Evolutionary conservation across 129 eudicot species (phyloP), one percentile per base, ranked within the genome.

Genomic region (Helianthus tuberosus): DNA sequence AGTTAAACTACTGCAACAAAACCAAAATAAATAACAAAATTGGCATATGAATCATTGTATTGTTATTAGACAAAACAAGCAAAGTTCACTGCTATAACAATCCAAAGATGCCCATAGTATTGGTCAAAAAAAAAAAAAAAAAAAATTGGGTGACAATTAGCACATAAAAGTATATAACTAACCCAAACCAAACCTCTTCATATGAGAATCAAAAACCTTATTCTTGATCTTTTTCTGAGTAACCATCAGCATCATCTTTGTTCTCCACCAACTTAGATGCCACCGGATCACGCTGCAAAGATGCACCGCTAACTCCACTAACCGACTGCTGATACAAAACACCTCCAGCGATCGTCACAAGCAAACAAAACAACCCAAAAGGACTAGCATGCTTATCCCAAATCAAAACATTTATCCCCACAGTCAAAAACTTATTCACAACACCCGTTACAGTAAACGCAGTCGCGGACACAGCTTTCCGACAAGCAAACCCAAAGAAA

Each of bases 301-400:
- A 39, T 48, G 84, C 86, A 64, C 11, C 79, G 35, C 48, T 81
- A 69, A 64, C 89, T 73, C 93, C 91, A 68, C 92, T 89, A 55
- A 92, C 96, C 51, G 98, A 92, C 44, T 89, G 98, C 85, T 92
- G 98, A 81, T 92, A 92, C 50, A 92, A 76, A 72, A 92, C 85
- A 49, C 98, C 98, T 59, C 98, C 98, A 61, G 87, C 85, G 64
- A 92, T 80, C 0, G 98, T 89, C 52, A 89, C 58, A 4, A 92
- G 91, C 84, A 92, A 79, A 80, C 96, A 89, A 47, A 89, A 76
- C 79, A 92, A 60, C n/a, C 98, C 98, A 75, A 92, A 79, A 0
- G 96, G 98, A 62, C 85, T 83, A 58, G 98, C 94, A 74, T 92
- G 98, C 78, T 92, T 92, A 87, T 92, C 98, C 98, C 98, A 92